Conservation (phyloP, 768 basidiomycete genomes). For the Collybiopsis luxurians region DNA sequence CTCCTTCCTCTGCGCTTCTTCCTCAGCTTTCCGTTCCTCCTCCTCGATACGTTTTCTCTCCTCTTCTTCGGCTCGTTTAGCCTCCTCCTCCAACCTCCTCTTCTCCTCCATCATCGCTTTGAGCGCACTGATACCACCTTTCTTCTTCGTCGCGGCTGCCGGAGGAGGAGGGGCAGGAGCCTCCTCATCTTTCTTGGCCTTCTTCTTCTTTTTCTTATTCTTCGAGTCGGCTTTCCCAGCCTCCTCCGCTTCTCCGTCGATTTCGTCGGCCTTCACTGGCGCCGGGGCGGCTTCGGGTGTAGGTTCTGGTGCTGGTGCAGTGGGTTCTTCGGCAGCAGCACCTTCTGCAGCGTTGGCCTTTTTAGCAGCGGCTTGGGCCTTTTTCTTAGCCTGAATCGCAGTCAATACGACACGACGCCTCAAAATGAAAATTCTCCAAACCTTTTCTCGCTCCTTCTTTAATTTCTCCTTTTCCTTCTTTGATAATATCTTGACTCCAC, state of each 20-base stretch:
- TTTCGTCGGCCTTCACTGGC: slow-evolving; percentile 45
- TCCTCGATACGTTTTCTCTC: slow-evolving; percentile 82
- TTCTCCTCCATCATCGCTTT: slow-evolving; percentile 93
- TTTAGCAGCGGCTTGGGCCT: slow-evolving; percentile 88
- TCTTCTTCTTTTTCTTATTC: slow-evolving; percentile 91
- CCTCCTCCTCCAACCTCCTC: slow-evolving; percentile 86
- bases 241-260: slow-evolving; percentile 62
- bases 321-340: slow-evolving; percentile 20
- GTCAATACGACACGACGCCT: slow-evolving; percentile 9
- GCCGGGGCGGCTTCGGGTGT: slow-evolving; percentile 29
- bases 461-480: slow-evolving; percentile 98
- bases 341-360: slow-evolving; percentile 43
- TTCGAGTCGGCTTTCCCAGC: slow-evolving; percentile 50
- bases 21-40: slow-evolving; percentile 76
- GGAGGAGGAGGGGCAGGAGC: slow-evolving; percentile 36
- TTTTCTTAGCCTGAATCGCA: slow-evolving; percentile 79
- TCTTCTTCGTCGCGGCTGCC: slow-evolving; percentile 58
- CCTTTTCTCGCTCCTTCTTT: slow-evolving; percentile 98
- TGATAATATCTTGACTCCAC: slow-evolving; percentile 67
- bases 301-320: slow-evolving; percentile 17
- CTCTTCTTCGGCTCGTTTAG: slow-evolving; percentile 67
- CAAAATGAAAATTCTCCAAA: slow-evolving; percentile 18
- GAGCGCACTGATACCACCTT: slow-evolving; percentile 76
- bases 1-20: slow-evolving; percentile 74
- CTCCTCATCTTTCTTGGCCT: slow-evolving; percentile 58